Percentiles rank a stretch among this genome's conserved stretches.
Conservation (phyloP, 2,329 filamentous ascomycete genomes). For the Raffaelea arxii region DNA sequence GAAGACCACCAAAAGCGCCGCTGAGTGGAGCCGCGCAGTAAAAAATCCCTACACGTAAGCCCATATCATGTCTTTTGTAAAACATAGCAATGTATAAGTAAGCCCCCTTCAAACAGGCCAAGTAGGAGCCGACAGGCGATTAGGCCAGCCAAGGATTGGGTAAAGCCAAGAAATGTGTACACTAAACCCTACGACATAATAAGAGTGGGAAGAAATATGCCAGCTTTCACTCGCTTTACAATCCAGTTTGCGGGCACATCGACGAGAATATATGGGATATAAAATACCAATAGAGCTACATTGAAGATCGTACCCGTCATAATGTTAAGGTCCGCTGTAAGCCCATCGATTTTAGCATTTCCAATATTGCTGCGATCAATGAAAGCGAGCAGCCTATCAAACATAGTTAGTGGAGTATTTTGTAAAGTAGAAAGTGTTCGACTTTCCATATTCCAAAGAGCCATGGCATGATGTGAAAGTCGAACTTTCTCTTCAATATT, state of each 20-base stretch:
- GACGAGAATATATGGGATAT: slow-evolving; percentile 53
- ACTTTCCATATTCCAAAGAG: background rate
- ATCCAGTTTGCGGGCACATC: slow-evolving; percentile 49
- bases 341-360: slow-evolving; percentile 6
- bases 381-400: background rate
- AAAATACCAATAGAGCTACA: slow-evolving; percentile 48
- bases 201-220: background rate
- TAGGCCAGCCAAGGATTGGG: background rate
- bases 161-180: background rate
- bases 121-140: background rate
- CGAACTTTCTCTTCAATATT: no score
- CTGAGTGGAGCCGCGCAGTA: slow-evolving; percentile 33
- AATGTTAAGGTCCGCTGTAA: slow-evolving; percentile 1
- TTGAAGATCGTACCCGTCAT: slow-evolving; percentile 46
- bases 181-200: background rate
- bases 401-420: background rate
- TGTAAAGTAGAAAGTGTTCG: slow-evolving; percentile 1
- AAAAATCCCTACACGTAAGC: slow-evolving; percentile 33
- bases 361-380: background rate
- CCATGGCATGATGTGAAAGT: background rate
- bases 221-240: background rate
- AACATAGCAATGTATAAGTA: slow-evolving; percentile 31
- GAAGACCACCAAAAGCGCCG: slow-evolving; percentile 30
- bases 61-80: slow-evolving; percentile 38
- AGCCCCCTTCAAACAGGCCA: background rate